Evolutionary conservation across 1,284 basidiomycete genomes (phyloP).

Genomic region (Malassezia nana): DNA sequence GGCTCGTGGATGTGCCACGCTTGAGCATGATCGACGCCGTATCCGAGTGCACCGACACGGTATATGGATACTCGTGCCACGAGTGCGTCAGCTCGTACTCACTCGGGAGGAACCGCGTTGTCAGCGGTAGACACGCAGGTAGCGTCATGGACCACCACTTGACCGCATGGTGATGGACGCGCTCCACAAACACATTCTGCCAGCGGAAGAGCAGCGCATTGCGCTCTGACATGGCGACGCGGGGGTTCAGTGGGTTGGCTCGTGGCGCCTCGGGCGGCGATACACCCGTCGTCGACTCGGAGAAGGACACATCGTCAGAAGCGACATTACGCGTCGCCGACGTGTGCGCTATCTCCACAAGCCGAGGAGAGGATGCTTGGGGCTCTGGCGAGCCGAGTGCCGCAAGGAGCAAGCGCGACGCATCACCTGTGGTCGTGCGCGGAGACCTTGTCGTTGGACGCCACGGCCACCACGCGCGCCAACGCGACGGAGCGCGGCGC

Average conservation of each 20-base stretch:
- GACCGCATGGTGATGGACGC: slow-evolving; percentile 70
- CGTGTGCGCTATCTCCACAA: neutral
- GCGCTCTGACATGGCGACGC: neutral
- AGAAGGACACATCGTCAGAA: too few species aligned
- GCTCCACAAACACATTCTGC: slow-evolving; percentile 74
- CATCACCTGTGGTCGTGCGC: neutral
- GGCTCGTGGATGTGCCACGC: slow-evolving; percentile 56
- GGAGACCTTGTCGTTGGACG: neutral
- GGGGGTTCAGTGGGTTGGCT: neutral
- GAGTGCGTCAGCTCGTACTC: slow-evolving; percentile 33
- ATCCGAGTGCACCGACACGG: slow-evolving; percentile 38
- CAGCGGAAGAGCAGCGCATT: slow-evolving; percentile 49
- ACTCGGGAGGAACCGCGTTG: slow-evolving; percentile 58
- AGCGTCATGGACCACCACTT: slow-evolving; percentile 74
- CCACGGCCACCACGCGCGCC: neutral
- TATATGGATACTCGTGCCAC: slow-evolving; percentile 47
- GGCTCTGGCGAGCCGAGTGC: neutral
- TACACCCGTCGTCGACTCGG: too few species aligned
- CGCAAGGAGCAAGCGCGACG: neutral
- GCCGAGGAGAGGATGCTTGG: neutral
- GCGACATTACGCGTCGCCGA: neutral
- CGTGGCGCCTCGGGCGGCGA: neutral
- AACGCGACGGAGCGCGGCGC: neutral
- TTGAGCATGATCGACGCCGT: slow-evolving; percentile 43
- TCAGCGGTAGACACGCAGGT: slow-evolving; percentile 69